These are phyloP conservation scores for Coemansia sp. DNA, from an alignment of 192 early-diverging fungal genomes.

Conservation along the genomic window DNA sequence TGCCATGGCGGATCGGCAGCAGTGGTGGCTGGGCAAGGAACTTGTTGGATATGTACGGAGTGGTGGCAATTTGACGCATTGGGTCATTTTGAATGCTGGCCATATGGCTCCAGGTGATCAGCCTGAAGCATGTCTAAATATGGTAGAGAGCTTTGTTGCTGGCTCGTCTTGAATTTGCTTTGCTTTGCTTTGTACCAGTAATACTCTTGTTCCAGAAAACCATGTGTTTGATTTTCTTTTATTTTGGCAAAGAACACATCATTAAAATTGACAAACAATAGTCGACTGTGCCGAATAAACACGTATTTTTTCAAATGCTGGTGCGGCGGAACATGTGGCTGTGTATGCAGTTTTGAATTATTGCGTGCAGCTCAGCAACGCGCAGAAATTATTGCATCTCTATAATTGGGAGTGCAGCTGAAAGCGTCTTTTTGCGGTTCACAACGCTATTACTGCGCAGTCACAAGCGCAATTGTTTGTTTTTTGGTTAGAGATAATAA, in stretches of 20 bases:
- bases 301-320: too few relatives aligned
- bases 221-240: background rate
- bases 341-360: too few relatives aligned
- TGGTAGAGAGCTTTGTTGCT: conserved; percentile 33
- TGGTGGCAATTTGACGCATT: conserved; percentile 55
- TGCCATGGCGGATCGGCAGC: conserved; percentile 53
- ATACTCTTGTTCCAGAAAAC: background rate
- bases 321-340: too few relatives aligned
- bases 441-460: background rate
- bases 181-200: background rate
- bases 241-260: too few relatives aligned
- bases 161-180: background rate
- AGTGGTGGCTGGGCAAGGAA: conserved; percentile 43
- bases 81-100: conserved; percentile 67
- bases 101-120: conserved; percentile 75
- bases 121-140: conserved; percentile 40
- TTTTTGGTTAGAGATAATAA: background rate
- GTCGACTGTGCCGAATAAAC: too few relatives aligned
- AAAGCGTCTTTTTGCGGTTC: background rate
- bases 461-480: background rate
- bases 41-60: conserved; percentile 62
- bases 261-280: background rate
- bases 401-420: background rate
- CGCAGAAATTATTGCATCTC: background rate
- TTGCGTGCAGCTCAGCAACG: too few relatives aligned